phyloP scores from a whole-genome alignment of 306 rosid species.

The Echinosophora koreensis region DNA sequence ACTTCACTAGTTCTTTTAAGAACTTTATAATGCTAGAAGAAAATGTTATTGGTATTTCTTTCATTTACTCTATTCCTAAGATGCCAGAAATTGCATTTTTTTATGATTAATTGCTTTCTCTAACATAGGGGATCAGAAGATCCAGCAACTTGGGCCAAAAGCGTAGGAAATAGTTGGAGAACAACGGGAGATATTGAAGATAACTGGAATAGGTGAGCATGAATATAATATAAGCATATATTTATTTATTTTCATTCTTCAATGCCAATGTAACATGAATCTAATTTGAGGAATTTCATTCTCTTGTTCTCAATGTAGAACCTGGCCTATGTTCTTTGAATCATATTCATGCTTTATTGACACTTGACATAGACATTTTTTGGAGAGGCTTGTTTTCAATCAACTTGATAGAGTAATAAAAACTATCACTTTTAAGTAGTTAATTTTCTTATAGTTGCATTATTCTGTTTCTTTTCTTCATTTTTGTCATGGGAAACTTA shows the following conservation, averaged over 20 bases:
- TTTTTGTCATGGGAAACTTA: constrained; percentile 29
- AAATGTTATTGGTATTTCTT: background rate
- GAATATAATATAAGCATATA: background rate
- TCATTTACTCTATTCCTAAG: background rate
- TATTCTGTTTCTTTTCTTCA: constrained; percentile 7
- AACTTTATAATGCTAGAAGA: constrained; percentile 4
- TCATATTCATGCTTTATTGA: constrained; percentile 9
- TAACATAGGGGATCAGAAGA: constrained; percentile 72
- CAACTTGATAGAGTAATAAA: constrained; percentile 4
- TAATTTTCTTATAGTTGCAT: constrained; percentile 17
- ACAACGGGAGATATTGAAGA: constrained; percentile 80
- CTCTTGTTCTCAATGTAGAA: constrained; percentile 24
- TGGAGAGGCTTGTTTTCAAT: constrained; percentile 12
- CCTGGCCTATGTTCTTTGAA: background rate
- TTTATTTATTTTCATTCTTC: background rate
- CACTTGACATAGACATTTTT: constrained; percentile 6
- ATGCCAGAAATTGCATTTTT: background rate
- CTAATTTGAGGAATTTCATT: constrained; percentile 29
- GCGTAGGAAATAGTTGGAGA: constrained; percentile 86
- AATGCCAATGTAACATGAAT: constrained; percentile 14
- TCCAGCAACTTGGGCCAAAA: constrained; percentile 74
- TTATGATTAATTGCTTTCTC: constrained; percentile 36
- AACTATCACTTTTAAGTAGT: background rate
- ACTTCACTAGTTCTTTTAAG: background rate
- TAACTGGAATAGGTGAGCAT: constrained; percentile 68